These are phyloP conservation scores for Entomortierella beljakovae DNA, from an alignment of 192 early-diverging fungal species.

Conservation along the genomic window DNA sequence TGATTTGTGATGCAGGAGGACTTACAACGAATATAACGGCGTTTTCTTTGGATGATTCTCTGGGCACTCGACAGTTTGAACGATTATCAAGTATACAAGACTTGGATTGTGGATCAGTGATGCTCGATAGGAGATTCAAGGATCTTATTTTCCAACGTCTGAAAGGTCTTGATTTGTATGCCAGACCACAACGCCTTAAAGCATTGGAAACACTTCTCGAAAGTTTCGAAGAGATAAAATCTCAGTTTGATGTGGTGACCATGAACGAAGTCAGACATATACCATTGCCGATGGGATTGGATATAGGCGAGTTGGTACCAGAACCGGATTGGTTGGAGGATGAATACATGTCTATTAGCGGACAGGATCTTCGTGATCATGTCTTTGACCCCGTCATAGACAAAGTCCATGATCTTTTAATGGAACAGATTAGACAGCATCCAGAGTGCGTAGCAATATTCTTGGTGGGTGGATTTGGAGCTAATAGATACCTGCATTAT, in stretches of 20 bases:
- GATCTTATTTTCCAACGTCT: constrained; percentile 21
- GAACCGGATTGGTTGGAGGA: constrained; percentile 38
- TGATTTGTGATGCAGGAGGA: constrained; percentile 57
- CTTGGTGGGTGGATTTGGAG: constrained; percentile 60
- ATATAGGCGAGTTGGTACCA: constrained; percentile 19
- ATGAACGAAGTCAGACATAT: constrained; percentile 28
- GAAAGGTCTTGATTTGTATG: constrained; percentile 20
- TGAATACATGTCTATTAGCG: constrained; percentile 42
- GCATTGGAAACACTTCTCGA: constrained; percentile 36
- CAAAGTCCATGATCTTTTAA: constrained; percentile 31
- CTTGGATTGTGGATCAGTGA: constrained; percentile 26
- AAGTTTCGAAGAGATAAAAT: constrained; percentile 32
- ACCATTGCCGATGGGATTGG: constrained; percentile 28
- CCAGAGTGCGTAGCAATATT: constrained; percentile 45
- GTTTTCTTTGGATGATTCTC: constrained; percentile 35
- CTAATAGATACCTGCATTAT: constrained; percentile 46
- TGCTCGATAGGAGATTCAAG: constrained; percentile 37
- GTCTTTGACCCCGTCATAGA: constrained; percentile 57
- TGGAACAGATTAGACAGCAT: constrained; percentile 35
- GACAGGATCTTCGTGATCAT: constrained; percentile 35
- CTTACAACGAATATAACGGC: constrained; percentile 52
- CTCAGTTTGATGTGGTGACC: constrained; percentile 16
- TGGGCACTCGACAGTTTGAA: constrained; percentile 36
- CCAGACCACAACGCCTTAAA: constrained; percentile 34
- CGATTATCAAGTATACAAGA: constrained; percentile 29